These are phyloP conservation scores for Trichoderma endophyticum DNA, from an alignment of 2,329 filamentous ascomycete genomes.

Conservation along the genomic window DNA sequence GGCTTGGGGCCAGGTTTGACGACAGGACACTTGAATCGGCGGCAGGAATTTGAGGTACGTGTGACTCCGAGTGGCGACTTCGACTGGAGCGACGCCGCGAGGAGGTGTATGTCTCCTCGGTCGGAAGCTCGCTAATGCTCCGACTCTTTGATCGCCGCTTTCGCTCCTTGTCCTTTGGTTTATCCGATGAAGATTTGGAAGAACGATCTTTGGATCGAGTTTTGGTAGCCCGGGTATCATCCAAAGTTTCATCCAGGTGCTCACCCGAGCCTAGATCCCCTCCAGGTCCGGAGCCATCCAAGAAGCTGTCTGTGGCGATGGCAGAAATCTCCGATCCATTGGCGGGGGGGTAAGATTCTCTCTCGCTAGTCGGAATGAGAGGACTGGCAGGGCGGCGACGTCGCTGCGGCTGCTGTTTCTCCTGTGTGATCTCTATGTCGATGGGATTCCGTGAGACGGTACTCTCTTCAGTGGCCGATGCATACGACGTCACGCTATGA, in stretches of 20 bases:
- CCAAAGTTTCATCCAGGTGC: slow-evolving; percentile 38
- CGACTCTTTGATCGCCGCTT: slow-evolving; percentile 48
- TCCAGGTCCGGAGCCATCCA: slow-evolving; percentile 54
- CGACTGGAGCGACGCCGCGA: slow-evolving; percentile 51
- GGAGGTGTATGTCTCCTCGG: slow-evolving; percentile 43
- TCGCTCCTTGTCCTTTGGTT: slow-evolving; percentile 49
- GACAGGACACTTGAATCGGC: slow-evolving; percentile 55
- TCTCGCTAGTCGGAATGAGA: slow-evolving; percentile 57
- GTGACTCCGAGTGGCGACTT: slow-evolving; percentile 47
- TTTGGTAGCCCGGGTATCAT: slow-evolving; percentile 44
- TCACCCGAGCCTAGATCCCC: slow-evolving; percentile 32
- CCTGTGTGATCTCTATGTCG: slow-evolving; percentile 80
- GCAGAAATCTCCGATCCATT: slow-evolving; percentile 83
- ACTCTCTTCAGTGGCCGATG: slow-evolving; percentile 75
- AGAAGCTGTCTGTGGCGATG: slow-evolving; percentile 60
- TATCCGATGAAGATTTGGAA: slow-evolving; percentile 36
- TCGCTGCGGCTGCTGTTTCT: slow-evolving; percentile 52
- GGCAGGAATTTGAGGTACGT: slow-evolving; percentile 49
- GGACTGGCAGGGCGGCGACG: slow-evolving; percentile 65
- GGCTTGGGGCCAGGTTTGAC: slow-evolving; percentile 51
- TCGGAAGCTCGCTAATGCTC: slow-evolving; percentile 47
- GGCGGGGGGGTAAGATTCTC: slow-evolving; percentile 59
- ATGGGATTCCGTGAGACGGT: slow-evolving; percentile 74
- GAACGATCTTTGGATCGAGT: slow-evolving; percentile 43
- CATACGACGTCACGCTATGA: slow-evolving; percentile 68